Percentiles rank a stretch among this genome's conserved stretches.
Conservation (phyloP, 2,329 filamentous ascomycete species). For the Stachybotrys chartarum region DNA sequence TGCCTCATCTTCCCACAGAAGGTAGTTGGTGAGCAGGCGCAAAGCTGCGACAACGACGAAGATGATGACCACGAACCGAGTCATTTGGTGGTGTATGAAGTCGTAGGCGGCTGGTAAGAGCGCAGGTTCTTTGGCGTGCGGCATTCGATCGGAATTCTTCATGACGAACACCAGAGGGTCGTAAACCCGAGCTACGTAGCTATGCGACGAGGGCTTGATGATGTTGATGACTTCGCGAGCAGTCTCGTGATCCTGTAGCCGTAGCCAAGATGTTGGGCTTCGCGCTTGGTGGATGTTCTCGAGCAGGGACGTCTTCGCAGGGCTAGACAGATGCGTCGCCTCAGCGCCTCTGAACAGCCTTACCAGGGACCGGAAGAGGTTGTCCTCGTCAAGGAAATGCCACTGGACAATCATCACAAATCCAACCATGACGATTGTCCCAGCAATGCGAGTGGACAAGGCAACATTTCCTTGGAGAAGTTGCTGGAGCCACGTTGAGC, state of each 20-base stretch:
- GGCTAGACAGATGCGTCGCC: conserved; percentile 15
- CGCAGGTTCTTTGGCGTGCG: conserved; percentile 31
- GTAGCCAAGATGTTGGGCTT: conserved; percentile 70
- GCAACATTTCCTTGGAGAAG: conserved; percentile 58
- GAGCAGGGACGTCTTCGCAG: conserved; percentile 32
- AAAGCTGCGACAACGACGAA: conserved; percentile 58
- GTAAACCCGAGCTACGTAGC: conserved; percentile 67
- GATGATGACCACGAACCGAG: conserved; percentile 55
- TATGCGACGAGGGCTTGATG: conserved; percentile 63
- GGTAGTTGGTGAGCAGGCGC: conserved; percentile 64
- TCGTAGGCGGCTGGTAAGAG: conserved; percentile 47
- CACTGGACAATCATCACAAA: conserved; percentile 69
- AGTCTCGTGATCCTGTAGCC: conserved; percentile 71
- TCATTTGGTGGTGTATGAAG: conserved; percentile 54
- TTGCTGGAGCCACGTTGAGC: conserved; percentile 46
- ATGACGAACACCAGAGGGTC: conserved; percentile 69
- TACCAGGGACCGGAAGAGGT: conserved; percentile 23
- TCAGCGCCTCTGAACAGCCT: conserved; percentile 13
- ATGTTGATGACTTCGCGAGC: conserved; percentile 70
- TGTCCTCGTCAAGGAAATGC: conserved; percentile 64
- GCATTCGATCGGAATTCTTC: conserved; percentile 59
- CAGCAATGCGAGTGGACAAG: conserved; percentile 66
- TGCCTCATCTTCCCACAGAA: conserved; percentile 59
- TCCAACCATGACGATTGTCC: conserved; percentile 64
- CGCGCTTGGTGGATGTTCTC: conserved; percentile 65